phyloP scores from a whole-genome alignment of 345 rosid species.

The Abelmoschus esculentus region DNA sequence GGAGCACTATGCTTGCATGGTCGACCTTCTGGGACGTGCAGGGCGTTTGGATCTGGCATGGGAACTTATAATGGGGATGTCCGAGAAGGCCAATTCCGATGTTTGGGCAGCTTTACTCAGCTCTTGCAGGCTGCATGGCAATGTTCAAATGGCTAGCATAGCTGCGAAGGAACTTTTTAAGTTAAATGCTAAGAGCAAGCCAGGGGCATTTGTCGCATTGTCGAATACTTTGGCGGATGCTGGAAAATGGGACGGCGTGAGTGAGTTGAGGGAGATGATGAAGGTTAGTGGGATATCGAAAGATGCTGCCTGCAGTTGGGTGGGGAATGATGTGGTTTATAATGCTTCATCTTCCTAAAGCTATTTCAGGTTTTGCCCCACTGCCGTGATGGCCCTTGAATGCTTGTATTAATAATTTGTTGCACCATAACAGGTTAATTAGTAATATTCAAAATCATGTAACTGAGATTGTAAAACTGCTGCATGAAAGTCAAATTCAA shows the following conservation, averaged over 20 bases:
- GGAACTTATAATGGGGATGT: slow-evolving; percentile 51
- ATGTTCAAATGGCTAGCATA: slow-evolving; percentile 43
- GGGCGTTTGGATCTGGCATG: slow-evolving; percentile 61
- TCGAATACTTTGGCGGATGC: slow-evolving; percentile 78
- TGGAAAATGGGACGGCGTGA: slow-evolving; percentile 17
- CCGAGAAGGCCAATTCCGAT: slow-evolving; percentile 67
- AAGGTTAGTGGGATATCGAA: slow-evolving; percentile 55
- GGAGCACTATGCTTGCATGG: slow-evolving; percentile 95
- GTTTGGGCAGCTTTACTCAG: slow-evolving; percentile 91
- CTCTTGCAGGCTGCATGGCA: slow-evolving; percentile 32
- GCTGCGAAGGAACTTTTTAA: slow-evolving; percentile 77
- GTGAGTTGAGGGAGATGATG: slow-evolving; percentile 29
- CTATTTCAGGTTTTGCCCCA: no score
- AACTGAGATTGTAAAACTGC: neutral
- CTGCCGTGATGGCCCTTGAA: neutral
- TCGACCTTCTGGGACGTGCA: slow-evolving; percentile 81
- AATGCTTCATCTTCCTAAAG: slow-evolving; percentile 7
- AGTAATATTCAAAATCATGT: neutral
- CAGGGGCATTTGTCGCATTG: slow-evolving; percentile 81
- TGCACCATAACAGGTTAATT: no score
- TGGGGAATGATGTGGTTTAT: slow-evolving; percentile 31
- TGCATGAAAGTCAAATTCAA: neutral
- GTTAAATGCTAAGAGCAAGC: slow-evolving; percentile 52
- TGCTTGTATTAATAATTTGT: neutral
- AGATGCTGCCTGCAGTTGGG: slow-evolving; percentile 68